Evolutionary conservation across 2,329 filamentous ascomycete genomes (phyloP), one percentile per base, ranked within the genome.

Genomic region (Alternaria brassicicola): DNA sequence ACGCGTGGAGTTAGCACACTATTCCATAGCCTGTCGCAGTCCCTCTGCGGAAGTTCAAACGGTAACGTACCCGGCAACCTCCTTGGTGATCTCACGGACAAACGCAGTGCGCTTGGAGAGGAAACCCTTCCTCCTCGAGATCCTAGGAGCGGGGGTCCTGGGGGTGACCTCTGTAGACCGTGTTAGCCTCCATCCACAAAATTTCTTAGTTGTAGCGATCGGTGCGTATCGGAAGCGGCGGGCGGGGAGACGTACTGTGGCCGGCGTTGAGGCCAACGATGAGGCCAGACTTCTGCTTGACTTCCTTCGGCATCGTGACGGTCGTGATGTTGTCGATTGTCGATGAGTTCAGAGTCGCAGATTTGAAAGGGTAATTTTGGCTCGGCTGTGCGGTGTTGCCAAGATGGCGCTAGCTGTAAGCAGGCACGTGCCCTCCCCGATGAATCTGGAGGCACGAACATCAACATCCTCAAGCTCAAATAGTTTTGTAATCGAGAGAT

Each of bases 81-180:
- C 95, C 88, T 96, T 96, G 82, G 97, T 92, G 80, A 99, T 90
- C 79, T 97, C 93, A 76, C 95, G 88, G 75, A 98, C 94, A 84
- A 99, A 98, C 76, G 91, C 89, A 75, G 95, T 98, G 78, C 93
- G 89, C 89, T 96, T 97, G 86, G 91, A 96, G 79, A 96, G 85
- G 84, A 95, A 91, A 75, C 95, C 95, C 88, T 97, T 98, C 85
- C 89, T 93, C 92, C 81, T 79, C 67, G 82, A 84, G 68, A 83
- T 79, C 68, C 78, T 79, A 66, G 79, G 75, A 70, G 80, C 80
- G 58, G 80, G 78, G 71, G 80, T 79, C 76, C 78, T 81, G 43
- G 81, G 80, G 55, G 81, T 84, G 78, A 84, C 81, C 79, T 83
- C 81, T 72, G 63, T 73, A 68, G 55, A 66, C 55, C 58, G 61